A percentile compares a stretch with the other conserved stretches of the same genome.
These are phyloP conservation scores for Cyberlindnera xylosilytica DNA, from an alignment of 805 yeast species.

Conservation along the genomic window DNA sequence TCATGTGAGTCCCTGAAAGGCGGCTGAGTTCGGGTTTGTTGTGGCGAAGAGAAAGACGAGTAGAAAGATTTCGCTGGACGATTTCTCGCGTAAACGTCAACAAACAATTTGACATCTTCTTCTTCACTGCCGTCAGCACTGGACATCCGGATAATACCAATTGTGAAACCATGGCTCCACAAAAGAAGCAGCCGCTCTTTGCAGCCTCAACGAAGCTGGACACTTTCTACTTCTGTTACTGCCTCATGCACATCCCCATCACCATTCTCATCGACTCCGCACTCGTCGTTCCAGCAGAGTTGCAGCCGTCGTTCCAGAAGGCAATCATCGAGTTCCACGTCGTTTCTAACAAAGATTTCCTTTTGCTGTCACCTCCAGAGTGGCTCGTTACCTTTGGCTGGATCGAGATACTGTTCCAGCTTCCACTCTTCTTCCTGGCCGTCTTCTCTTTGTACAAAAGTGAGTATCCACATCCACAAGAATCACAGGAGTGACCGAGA, in stretches of 20 bases:
- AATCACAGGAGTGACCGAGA: no score
- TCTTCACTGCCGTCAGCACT: no score
- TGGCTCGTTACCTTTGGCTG: slow-evolving; percentile 77
- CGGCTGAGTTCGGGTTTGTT: no score
- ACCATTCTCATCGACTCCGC: slow-evolving; percentile 74
- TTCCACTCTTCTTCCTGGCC: slow-evolving; percentile 68
- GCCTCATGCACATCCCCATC: slow-evolving; percentile 68
- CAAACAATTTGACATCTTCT: no score
- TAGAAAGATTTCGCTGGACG: no score
- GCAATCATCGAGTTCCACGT: slow-evolving; percentile 58
- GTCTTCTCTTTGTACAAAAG: slow-evolving; percentile 33
- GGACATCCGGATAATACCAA: no score
- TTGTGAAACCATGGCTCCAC: no score
- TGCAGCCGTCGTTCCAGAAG: slow-evolving; percentile 46
- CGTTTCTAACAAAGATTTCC: slow-evolving; percentile 63
- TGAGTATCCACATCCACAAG: slow-evolving; percentile 23
- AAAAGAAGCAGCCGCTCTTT: no score
- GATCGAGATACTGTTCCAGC: slow-evolving; percentile 70
- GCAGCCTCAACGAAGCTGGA: slow-evolving; percentile 28
- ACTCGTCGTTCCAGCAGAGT: slow-evolving; percentile 56
- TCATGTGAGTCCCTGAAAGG: background rate
- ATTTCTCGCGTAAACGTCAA: no score
- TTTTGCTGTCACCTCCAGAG: slow-evolving; percentile 53
- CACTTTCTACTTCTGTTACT: slow-evolving; percentile 47
- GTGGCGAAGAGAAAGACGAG: no score